Conservation (phyloP, 106 monocot species). For the Cymbidium sinense region DNA sequence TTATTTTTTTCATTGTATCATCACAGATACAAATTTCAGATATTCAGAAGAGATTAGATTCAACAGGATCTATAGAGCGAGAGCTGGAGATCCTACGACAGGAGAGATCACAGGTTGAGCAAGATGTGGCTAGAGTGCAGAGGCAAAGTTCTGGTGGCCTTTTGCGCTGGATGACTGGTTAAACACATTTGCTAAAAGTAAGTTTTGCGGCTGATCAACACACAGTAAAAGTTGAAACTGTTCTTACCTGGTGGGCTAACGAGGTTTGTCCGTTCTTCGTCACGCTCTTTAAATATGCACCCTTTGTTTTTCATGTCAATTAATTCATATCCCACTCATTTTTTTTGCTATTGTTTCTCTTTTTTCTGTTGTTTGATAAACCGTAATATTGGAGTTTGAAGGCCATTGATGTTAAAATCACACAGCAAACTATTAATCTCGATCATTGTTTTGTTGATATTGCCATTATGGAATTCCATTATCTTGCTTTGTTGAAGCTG, state of each 20-base stretch:
- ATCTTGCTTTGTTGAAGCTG: too few relatives aligned
- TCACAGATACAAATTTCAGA: constrained; percentile 62
- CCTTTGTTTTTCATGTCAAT: background rate
- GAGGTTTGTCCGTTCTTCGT: background rate
- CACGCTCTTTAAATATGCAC: background rate
- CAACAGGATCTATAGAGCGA: constrained; percentile 43
- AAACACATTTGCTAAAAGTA: background rate
- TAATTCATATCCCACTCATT: background rate
- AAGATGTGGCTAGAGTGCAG: constrained; percentile 16
- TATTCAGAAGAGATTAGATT: constrained; percentile 49
- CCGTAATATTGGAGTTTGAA: too few relatives aligned
- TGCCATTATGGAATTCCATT: too few relatives aligned
- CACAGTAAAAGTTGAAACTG: too few relatives aligned
- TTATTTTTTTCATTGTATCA: background rate
- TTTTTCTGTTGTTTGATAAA: too few relatives aligned
- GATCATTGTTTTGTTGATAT: too few relatives aligned
- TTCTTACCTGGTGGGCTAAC: too few relatives aligned
- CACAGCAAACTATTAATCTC: too few relatives aligned
- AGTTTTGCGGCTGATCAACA: too few relatives aligned
- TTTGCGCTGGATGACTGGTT: constrained; percentile 69
- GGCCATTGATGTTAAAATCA: too few relatives aligned
- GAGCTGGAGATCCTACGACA: constrained; percentile 53
- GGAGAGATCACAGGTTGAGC: constrained; percentile 38
- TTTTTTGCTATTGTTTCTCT: too few relatives aligned
- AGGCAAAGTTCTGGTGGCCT: constrained; percentile 60